These are phyloP conservation scores for Rhizopus sp. DNA, from an alignment of 371 early-diverging fungal genomes.

Conservation along the genomic window DNA sequence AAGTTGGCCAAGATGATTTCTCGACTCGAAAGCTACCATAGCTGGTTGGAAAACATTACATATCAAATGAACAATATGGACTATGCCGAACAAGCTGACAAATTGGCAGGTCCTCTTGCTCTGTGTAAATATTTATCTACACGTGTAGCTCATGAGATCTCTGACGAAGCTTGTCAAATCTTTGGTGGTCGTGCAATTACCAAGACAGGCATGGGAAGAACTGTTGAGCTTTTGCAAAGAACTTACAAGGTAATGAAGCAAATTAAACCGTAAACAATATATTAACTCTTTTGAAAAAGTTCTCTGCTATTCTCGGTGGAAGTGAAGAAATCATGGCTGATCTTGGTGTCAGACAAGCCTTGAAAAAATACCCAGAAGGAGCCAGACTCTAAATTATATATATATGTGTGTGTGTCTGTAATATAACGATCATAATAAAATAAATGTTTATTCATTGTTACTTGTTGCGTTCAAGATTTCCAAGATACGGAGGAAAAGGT, in stretches of 20 bases:
- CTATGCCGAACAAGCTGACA: slow-evolving; percentile 56
- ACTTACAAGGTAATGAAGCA: slow-evolving; percentile 52
- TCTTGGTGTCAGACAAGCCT: slow-evolving; percentile 43
- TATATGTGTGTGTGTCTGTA: background rate
- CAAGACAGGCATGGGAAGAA: slow-evolving; percentile 58
- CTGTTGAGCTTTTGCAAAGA: slow-evolving; percentile 54
- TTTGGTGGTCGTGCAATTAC: slow-evolving; percentile 68
- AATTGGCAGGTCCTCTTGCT: slow-evolving; percentile 68
- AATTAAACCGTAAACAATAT: slow-evolving; percentile 57
- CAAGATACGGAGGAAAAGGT: slow-evolving; percentile 77
- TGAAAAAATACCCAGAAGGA: slow-evolving; percentile 34
- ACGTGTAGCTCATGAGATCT: slow-evolving; percentile 52
- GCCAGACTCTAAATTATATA: slow-evolving; percentile 33
- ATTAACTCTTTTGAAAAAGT: slow-evolving; percentile 71
- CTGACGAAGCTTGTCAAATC: slow-evolving; percentile 67
- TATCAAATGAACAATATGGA: slow-evolving; percentile 63
- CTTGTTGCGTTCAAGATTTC: slow-evolving; percentile 47
- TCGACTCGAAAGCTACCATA: slow-evolving; percentile 53
- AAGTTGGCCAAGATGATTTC: slow-evolving; percentile 70
- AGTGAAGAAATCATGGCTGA: slow-evolving; percentile 70
- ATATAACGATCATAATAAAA: too few relatives aligned
- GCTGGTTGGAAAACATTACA: slow-evolving; percentile 59
- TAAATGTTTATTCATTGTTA: slow-evolving; percentile 10
- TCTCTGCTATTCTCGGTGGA: slow-evolving; percentile 78
- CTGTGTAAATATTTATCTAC: slow-evolving; percentile 59